A percentile compares a stretch with the other conserved stretches of the same genome.
phyloP scores from a whole-genome alignment of 768 basidiomycete genomes.

The Boletus vermiculosoides region DNA sequence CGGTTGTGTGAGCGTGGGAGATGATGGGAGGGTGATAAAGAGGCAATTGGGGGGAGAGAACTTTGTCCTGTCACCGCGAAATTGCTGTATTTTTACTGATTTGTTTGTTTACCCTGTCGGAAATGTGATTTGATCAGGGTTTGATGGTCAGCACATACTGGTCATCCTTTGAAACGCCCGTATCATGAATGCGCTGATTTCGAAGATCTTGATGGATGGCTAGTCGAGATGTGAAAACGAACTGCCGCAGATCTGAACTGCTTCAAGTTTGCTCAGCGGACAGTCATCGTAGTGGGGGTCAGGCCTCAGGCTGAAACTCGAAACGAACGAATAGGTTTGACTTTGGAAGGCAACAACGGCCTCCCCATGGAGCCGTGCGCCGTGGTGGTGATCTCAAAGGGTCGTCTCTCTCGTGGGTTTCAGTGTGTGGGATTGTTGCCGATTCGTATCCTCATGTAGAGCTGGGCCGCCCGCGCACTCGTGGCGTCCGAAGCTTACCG shows the following conservation, averaged over 20 bases:
- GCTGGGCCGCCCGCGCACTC: not conserved
- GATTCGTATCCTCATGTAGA: not conserved
- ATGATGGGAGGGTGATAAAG: not conserved
- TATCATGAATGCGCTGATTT: not conserved
- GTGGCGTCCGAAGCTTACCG: not conserved
- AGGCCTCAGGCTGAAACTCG: too few relatives aligned
- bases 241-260: too few relatives aligned
- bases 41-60: not conserved
- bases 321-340: not conserved
- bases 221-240: not conserved
- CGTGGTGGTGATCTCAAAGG: not conserved
- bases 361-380: not conserved
- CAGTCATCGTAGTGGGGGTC: not conserved
- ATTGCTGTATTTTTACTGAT: not conserved
- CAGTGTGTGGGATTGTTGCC: not conserved
- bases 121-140: not conserved
- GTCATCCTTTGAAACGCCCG: not conserved
- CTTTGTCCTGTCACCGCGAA: not conserved
- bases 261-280: not conserved
- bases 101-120: not conserved
- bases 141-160: not conserved
- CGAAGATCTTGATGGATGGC: not conserved
- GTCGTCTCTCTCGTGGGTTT: not conserved
- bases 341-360: not conserved
- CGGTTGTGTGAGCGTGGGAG: constrained; percentile 14